Percentiles rank a stretch among this genome's conserved stretches.
These are phyloP conservation scores for Solanum hybrid DNA, from an alignment of 305 asterid species.

Conservation along the genomic window DNA sequence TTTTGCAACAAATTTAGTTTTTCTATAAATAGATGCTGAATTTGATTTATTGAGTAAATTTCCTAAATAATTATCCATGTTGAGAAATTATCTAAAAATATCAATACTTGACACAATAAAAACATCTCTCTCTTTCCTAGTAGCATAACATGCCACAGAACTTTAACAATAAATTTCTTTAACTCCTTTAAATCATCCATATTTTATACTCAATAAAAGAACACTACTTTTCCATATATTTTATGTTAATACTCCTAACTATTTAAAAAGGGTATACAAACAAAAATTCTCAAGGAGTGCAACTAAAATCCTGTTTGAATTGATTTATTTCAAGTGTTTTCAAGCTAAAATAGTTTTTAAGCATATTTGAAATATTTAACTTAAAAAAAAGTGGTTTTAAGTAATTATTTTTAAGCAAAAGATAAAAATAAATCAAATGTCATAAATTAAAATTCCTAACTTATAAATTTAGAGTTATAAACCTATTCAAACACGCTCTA, in stretches of 20 bases:
- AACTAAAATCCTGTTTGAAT: neutral
- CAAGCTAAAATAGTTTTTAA: neutral
- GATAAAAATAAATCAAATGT: neutral
- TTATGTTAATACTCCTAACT: neutral
- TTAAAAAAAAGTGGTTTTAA: neutral
- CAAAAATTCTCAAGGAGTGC: neutral
- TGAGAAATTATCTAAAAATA: neutral
- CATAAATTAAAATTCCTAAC: neutral
- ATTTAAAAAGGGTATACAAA: too few species aligned
- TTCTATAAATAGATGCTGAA: neutral
- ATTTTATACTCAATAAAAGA: neutral
- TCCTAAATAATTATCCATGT: neutral
- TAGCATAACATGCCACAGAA: neutral
- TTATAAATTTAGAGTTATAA: neutral
- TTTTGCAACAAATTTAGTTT: neutral
- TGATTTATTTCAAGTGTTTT: neutral
- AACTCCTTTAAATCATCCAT: fast-evolving
- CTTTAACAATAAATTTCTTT: neutral
- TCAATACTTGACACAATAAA: neutral
- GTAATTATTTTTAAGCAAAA: neutral
- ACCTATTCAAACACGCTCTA: neutral
- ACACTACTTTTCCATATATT: neutral
- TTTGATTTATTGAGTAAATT: neutral
- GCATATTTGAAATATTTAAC: neutral
- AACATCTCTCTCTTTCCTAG: neutral